Evolutionary conservation across 1,284 basidiomycete genomes (phyloP).

Genomic region (Trametes versicolor): DNA sequence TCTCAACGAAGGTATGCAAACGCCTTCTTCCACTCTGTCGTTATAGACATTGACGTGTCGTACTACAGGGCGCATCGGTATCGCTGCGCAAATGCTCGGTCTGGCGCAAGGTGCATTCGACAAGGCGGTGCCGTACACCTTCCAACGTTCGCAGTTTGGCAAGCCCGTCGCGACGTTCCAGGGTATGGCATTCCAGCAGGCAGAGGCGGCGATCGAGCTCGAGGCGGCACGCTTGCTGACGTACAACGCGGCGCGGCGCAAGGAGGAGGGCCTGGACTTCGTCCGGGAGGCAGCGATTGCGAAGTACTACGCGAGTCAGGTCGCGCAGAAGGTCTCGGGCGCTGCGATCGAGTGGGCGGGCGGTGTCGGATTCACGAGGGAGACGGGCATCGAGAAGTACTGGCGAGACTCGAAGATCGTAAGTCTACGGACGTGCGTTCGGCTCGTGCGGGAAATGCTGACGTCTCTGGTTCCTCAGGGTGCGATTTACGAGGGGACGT

Average conservation of each 20-base stretch:
- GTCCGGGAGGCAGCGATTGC: slow-evolving; percentile 98
- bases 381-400: slow-evolving; percentile 94
- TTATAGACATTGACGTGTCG: slow-evolving; percentile 39
- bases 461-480: slow-evolving; percentile 56
- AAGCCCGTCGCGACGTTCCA: slow-evolving; percentile 94
- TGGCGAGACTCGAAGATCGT: slow-evolving; percentile 97
- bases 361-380: slow-evolving; percentile 94
- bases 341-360: slow-evolving; percentile 97
- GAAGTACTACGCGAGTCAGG: slow-evolving; percentile 89
- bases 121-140: slow-evolving; percentile 93
- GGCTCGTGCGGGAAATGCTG: background rate
- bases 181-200: slow-evolving; percentile 96
- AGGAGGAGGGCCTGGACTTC: slow-evolving; percentile 91
- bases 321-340: slow-evolving; percentile 91
- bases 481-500: slow-evolving; percentile 96
- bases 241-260: slow-evolving; percentile 95
- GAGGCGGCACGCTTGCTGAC: slow-evolving; percentile 94
- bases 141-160: slow-evolving; percentile 94
- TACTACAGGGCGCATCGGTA: slow-evolving; percentile 85
- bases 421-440: slow-evolving; percentile 44
- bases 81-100: slow-evolving; percentile 97
- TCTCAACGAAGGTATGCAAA: slow-evolving; percentile 79
- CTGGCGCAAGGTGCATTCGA: slow-evolving; percentile 97
- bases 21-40: slow-evolving; percentile 40
- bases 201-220: slow-evolving; percentile 88